phyloP scores from a whole-genome alignment of 1,284 basidiomycete species.

The Naganishia sp. region DNA sequence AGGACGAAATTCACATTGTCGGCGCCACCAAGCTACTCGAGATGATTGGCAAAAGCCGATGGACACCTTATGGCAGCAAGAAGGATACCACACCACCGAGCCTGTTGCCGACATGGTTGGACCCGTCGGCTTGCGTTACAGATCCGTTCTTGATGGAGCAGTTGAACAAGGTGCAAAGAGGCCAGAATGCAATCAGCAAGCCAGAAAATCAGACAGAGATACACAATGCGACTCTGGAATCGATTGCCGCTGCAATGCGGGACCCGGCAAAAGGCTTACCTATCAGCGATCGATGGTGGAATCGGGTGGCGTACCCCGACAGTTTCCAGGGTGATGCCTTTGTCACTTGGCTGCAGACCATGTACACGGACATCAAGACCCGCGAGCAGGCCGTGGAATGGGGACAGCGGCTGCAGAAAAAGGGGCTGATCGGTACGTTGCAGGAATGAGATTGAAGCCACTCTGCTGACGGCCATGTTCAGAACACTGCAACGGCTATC shows the following conservation, averaged over 20 bases:
- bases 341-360: slow-evolving; percentile 80
- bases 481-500: slow-evolving; percentile 71
- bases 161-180: slow-evolving; percentile 73
- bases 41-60: slow-evolving; percentile 76
- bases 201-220: slow-evolving; percentile 72
- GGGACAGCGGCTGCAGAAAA: slow-evolving; percentile 71
- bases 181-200: slow-evolving; percentile 68
- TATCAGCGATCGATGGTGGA: slow-evolving; percentile 77
- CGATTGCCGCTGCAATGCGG: slow-evolving; percentile 74
- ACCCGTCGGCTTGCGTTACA: slow-evolving; percentile 72
- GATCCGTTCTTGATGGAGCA: slow-evolving; percentile 75
- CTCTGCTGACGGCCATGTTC: neutral
- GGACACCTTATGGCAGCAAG: slow-evolving; percentile 66
- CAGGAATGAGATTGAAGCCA: neutral
- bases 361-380: slow-evolving; percentile 79
- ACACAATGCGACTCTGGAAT: slow-evolving; percentile 60
- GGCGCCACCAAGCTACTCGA: slow-evolving; percentile 92
- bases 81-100: slow-evolving; percentile 63
- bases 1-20: slow-evolving; percentile 82
- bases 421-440: slow-evolving; percentile 67
- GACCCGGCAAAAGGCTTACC: slow-evolving; percentile 69
- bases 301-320: slow-evolving; percentile 66
- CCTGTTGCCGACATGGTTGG: slow-evolving; percentile 76
- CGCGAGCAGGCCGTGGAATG: slow-evolving; percentile 75
- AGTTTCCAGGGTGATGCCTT: slow-evolving; percentile 84